Conservation (phyloP, 495 filamentous ascomycete genomes). For the Sabuloglossum arenarium region DNA sequence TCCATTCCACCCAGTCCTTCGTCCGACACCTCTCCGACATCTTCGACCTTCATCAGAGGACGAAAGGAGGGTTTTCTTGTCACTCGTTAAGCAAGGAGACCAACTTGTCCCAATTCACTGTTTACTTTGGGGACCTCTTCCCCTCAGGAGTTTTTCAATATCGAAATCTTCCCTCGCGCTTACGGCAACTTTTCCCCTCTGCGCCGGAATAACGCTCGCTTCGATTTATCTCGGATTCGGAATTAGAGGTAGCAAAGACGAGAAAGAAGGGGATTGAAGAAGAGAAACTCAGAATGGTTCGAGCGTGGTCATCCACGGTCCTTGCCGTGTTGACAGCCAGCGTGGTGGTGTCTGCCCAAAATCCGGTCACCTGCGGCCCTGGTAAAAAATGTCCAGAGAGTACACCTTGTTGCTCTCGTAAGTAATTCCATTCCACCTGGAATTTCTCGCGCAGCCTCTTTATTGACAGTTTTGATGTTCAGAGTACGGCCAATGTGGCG, state of each 20-base stretch:
- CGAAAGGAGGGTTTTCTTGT: not conserved
- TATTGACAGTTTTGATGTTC: not conserved
- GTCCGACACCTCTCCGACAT: not conserved
- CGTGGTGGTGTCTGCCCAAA: slow-evolving; percentile 13
- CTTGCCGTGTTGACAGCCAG: not conserved
- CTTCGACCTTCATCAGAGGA: not conserved
- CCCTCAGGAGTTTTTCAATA: not conserved
- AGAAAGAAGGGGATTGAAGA: not conserved
- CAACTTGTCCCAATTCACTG: not conserved
- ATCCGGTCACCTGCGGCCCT: slow-evolving; percentile 25
- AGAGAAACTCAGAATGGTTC: not conserved
- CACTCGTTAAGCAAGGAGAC: slow-evolving; percentile 2
- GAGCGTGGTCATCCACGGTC: not conserved
- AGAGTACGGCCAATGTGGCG: slow-evolving; percentile 91
- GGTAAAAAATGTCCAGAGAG: slow-evolving; percentile 49
- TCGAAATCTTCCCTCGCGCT: not conserved
- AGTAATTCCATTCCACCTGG: slow-evolving; percentile 19
- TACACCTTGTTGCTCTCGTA: slow-evolving; percentile 84
- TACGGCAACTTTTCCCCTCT: not conserved
- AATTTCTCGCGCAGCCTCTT: not conserved
- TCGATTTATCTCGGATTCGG: not conserved
- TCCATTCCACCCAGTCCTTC: not conserved
- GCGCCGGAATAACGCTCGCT: not conserved
- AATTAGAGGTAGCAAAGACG: not conserved
- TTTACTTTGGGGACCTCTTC: not conserved